Percentiles rank a stretch among this genome's conserved stretches.
Evolutionary conservation across 202 grass and related monocot genomes (phyloP).

Genomic region (Setaria italica): DNA sequence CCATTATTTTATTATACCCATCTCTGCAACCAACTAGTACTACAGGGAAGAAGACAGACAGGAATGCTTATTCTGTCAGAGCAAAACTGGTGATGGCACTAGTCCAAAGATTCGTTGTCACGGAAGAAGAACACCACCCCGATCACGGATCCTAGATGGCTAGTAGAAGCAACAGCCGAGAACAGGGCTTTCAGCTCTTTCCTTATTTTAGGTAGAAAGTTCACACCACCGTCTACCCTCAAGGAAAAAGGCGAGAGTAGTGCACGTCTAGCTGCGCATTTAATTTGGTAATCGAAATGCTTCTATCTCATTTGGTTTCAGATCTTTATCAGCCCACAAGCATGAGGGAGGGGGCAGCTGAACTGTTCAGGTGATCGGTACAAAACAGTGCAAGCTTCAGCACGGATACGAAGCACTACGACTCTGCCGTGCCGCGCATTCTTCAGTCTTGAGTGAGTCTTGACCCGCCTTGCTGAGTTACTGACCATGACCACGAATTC

Average conservation of each 20-base stretch:
- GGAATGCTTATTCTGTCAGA: constrained; percentile 47
- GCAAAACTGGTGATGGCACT: constrained; percentile 32
- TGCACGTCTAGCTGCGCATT: neutral
- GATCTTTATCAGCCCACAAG: neutral
- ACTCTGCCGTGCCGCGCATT: neutral
- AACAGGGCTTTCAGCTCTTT: constrained; percentile 20
- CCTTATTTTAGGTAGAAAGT: constrained; percentile 47
- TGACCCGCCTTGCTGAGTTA: neutral
- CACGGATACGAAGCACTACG: neutral
- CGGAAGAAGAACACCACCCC: constrained; percentile 29
- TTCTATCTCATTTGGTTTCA: neutral
- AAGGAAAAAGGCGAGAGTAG: constrained; percentile 7
- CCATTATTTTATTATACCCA: neutral
- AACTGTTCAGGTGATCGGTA: neutral
- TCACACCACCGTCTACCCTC: constrained; percentile 17
- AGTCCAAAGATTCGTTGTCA: constrained; percentile 50
- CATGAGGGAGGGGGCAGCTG: constrained; percentile 3
- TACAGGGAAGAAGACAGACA: constrained; percentile 24
- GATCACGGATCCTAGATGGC: constrained; percentile 44
- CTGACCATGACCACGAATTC: neutral
- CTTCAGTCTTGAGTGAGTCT: neutral
- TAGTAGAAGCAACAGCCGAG: constrained; percentile 19
- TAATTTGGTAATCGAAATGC: neutral
- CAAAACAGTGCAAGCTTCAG: neutral
- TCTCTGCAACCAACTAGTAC: neutral